Evolutionary conservation across 495 filamentous ascomycete species (phyloP), one percentile per base, ranked within the genome.

Genomic region (Hypoxylon subgilvum): DNA sequence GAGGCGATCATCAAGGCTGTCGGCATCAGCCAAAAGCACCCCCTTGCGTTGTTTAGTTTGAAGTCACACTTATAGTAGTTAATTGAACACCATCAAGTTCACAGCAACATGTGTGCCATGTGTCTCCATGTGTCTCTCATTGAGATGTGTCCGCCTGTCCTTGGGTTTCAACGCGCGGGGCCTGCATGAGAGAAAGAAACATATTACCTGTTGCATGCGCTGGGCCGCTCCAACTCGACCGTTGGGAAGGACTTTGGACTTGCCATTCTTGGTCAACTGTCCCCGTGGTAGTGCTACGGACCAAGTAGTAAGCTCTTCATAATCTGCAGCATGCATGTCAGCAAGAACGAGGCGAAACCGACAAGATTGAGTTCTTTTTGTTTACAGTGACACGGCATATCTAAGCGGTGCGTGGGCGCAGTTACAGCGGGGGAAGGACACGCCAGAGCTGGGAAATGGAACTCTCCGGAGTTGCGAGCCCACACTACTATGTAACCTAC

Each of bases 11-110:
- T 25, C 16, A 44, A 52, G 53, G 14, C 53, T 31, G 61, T 38
- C 49, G 61, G 42, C 36, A 38, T 34, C 8, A 14, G 31, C 17
- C 16, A 32, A 49, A 51, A 62, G 51, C 48, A 23, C 8, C 27
- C 60, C 52, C 36, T 38, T 63, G 60, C 60, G 56, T 58, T 57
- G 35, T 58, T 57, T 63, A 57, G 61, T 54, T 53, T 58, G 50
- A 57, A 52, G 35, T 28, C 13, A 27, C 35, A 42, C 47, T 16
- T 36, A 58, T 58, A 63, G 61, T 63, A 63, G 48, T 53, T 58
- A 63, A 63, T 63, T 53, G 49, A 58, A 63, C 59, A 63, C 17
- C 14, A 63, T 52, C 21, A 63, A 58, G 43, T 58, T 53, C 54
- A 63, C 40, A 36, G 17, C 45, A 52, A 9, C 30, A 30, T 27